These are phyloP conservation scores for Micromonas pusilla DNA, from an alignment of 139 green algal genomes.

Conservation along the genomic window DNA sequence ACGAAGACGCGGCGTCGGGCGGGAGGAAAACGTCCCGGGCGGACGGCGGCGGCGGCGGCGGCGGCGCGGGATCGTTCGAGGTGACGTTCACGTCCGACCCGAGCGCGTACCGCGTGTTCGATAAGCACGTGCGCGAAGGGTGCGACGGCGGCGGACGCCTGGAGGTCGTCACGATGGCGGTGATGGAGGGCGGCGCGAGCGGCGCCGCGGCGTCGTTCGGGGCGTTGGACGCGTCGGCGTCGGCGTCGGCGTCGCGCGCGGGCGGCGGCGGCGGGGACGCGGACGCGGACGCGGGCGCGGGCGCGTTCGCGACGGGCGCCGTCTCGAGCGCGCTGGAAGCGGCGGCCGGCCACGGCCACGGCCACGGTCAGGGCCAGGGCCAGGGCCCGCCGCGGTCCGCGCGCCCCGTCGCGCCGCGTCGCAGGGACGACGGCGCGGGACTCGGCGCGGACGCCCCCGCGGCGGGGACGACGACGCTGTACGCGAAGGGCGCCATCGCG, in stretches of 20 bases:
- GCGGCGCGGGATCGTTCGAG: background rate
- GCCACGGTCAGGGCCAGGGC: background rate
- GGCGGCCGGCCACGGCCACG: background rate
- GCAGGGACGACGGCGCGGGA: background rate
- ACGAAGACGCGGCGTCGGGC: too few relatives aligned
- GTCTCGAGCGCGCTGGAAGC: background rate
- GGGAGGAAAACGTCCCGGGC: too few relatives aligned
- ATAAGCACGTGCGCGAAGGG: slow-evolving; percentile 67
- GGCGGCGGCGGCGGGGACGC: background rate
- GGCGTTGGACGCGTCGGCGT: slow-evolving; percentile 15
- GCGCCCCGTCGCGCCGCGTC: background rate
- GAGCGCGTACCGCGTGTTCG: slow-evolving; percentile 70
- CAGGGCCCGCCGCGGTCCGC: background rate
- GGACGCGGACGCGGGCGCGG: slow-evolving; percentile 1
- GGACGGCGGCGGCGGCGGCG: too few relatives aligned
- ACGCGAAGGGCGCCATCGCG: slow-evolving; percentile 46
- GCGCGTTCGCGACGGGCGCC: background rate
- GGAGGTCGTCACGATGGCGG: slow-evolving; percentile 77
- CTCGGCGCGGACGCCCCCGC: background rate
- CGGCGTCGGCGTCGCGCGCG: background rate
- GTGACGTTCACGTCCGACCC: slow-evolving; percentile 63
- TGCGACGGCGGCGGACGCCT: slow-evolving; percentile 50
- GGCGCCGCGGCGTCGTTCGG: slow-evolving; percentile 7
- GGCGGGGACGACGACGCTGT: background rate
- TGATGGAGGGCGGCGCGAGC: slow-evolving; percentile 40